Evolutionary conservation across 192 early-diverging fungal species (phyloP), one percentile per base, ranked within the genome.

Genomic region (Coemansia sp.): DNA sequence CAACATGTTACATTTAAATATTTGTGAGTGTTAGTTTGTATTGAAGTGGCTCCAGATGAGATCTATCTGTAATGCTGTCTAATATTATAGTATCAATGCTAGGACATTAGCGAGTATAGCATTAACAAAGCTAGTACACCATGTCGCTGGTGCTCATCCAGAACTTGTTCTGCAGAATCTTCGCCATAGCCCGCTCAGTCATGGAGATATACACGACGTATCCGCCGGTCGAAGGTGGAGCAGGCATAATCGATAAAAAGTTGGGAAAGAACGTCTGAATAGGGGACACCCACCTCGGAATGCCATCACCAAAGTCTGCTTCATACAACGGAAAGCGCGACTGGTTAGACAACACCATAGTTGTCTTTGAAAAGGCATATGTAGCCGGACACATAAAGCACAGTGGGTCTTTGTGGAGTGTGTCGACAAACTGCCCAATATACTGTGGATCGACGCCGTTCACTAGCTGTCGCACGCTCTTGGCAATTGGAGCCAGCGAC

Each of bases 241-340:
- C 9, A 0, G 58, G 58, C 7, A 61, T 0, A 20, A 24, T 43
- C 66, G 27, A 57, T 3, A 13, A 11, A 12, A 33, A 57, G 24
- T 27, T 57, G n/a, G 49, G 53, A 11, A 12, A 27, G 29, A 31
- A 57, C 27, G 27, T 57, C 29, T 2, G 10, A 16, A 57, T 5
- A 1, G 75, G 70, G 20, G 62, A 52, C 7, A 78, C 66, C 61
- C 66, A 72, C 12, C 27, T 39, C 1, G 75, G 75, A n/a, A 57
- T 52, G 7, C 65, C 70, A 27, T 49, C 41, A 3, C 70, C 75
- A 78, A 78, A 78, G 62, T 78, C 24, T 24, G 24, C 24, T 24
- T 24, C 24, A 24, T 4, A 8, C 2, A 12, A 24, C 33, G 60
- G 5, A n/a, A 76, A 63, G 13, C 75, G 65, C 2, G 69, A 62